A percentile compares a stretch with the other conserved stretches of the same genome.
Conservation (phyloP, 306 rosid species). For the Gastrolobium bilobum region DNA sequence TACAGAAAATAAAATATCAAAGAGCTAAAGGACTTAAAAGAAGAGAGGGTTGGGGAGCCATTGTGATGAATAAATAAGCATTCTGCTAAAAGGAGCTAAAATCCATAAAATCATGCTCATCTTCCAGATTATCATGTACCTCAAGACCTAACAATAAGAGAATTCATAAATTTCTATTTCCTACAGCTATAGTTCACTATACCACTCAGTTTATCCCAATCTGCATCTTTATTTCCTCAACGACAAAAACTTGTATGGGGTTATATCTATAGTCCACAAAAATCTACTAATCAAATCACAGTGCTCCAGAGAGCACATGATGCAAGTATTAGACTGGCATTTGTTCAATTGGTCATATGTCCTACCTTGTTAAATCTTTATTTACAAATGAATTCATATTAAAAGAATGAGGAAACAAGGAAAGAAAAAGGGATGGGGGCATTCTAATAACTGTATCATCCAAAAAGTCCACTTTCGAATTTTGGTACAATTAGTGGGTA, state of each 20-base stretch:
- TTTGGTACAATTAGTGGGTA: background rate
- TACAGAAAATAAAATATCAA: slow-evolving; percentile 8
- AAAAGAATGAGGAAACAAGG: slow-evolving; percentile 35
- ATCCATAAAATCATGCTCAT: background rate
- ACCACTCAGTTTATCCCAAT: slow-evolving; percentile 8
- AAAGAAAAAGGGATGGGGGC: slow-evolving; percentile 6
- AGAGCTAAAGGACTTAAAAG: background rate
- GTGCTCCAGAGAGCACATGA: background rate
- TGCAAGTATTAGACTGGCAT: slow-evolving; percentile 12
- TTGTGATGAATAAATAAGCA: background rate
- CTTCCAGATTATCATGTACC: background rate
- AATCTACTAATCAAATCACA: background rate
- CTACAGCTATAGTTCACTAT: slow-evolving; percentile 19
- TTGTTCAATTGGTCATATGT: slow-evolving; percentile 27
- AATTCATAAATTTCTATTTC: background rate
- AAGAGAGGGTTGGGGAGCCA: background rate
- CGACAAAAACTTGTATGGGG: background rate
- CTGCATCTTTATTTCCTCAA: slow-evolving; percentile 11
- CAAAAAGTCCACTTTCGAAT: background rate
- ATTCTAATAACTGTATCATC: slow-evolving; percentile 22
- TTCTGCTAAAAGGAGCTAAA: slow-evolving; percentile 8
- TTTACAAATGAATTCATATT: slow-evolving; percentile 3
- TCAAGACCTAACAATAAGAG: background rate
- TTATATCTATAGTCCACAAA: slow-evolving; percentile 16
- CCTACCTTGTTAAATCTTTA: slow-evolving; percentile 5